These are phyloP conservation scores for Limnanthes douglasii DNA, from an alignment of 345 rosid species.

Conservation along the genomic window DNA sequence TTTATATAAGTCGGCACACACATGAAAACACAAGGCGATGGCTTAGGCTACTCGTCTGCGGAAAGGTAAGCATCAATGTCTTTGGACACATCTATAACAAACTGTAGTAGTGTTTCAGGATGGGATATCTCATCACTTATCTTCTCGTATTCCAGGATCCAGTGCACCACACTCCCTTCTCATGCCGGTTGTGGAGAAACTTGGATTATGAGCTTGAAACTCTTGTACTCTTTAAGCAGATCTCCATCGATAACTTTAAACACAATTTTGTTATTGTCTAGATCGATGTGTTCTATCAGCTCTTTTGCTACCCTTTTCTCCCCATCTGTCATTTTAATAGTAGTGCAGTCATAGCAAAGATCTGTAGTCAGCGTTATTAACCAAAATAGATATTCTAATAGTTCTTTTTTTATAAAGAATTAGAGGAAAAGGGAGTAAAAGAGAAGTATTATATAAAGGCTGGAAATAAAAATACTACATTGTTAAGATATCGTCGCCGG, in stretches of 20 bases:
- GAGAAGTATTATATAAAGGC: too few species aligned
- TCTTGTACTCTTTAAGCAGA: conserved; percentile 16
- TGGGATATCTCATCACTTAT: conserved; percentile 16
- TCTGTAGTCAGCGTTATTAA: too few species aligned
- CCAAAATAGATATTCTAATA: too few species aligned
- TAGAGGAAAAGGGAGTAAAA: too few species aligned
- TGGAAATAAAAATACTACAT: too few species aligned
- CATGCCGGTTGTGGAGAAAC: conserved; percentile 10
- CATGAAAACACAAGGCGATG: neutral
- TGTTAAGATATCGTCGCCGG: too few species aligned
- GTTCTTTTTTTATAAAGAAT: too few species aligned
- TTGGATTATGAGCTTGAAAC: conserved; percentile 5
- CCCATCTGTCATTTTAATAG: too few species aligned
- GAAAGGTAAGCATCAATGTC: conserved; percentile 18
- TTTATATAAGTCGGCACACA: too few species aligned
- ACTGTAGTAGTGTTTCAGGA: conserved; percentile 16
- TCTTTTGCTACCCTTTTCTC: conserved; percentile 14
- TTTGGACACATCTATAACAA: conserved; percentile 11
- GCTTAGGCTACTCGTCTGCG: conserved; percentile 4
- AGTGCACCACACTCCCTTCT: conserved; percentile 10
- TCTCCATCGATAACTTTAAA: conserved; percentile 15
- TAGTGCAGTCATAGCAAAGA: too few species aligned
- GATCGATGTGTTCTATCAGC: conserved; percentile 10
- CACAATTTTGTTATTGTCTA: conserved; percentile 8
- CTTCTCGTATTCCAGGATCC: conserved; percentile 22